phyloP scores from a whole-genome alignment of 768 basidiomycete genomes.

The Amanita subjunquillea region DNA sequence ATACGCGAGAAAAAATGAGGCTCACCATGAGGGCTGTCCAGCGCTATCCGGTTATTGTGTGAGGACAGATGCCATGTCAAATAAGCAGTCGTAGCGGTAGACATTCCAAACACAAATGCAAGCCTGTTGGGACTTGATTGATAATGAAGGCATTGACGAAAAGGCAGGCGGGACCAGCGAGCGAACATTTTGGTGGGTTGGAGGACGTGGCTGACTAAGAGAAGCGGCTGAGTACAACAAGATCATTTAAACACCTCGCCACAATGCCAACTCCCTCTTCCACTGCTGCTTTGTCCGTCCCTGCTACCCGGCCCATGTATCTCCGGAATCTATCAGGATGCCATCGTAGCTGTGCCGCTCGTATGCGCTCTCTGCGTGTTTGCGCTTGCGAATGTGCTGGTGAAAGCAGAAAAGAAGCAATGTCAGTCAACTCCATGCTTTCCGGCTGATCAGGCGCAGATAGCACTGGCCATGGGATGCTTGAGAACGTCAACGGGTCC shows the following conservation, averaged over 20 bases:
- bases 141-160: constrained; percentile 46
- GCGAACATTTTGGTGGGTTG: constrained; percentile 33
- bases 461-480: constrained; percentile 65
- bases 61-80: constrained; percentile 37
- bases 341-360: constrained; percentile 62
- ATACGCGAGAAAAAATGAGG: not conserved
- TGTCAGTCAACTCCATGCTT: constrained; percentile 44
- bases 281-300: constrained; percentile 40
- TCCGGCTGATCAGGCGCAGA: constrained; percentile 28
- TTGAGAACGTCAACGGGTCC: constrained; percentile 42
- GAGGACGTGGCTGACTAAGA: not conserved
- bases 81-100: constrained; percentile 34
- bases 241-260: constrained; percentile 51
- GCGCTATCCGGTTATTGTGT: constrained; percentile 29
- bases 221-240: no score
- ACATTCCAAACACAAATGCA: constrained; percentile 30
- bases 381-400: constrained; percentile 49
- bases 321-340: constrained; percentile 73
- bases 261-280: constrained; percentile 59
- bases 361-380: constrained; percentile 56
- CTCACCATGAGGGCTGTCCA: constrained; percentile 32
- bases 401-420: constrained; percentile 54
- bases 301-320: constrained; percentile 38
- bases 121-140: constrained; percentile 16
- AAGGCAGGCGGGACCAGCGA: constrained; percentile 39